Base-by-base conservation (phyloP, 257 asterid genomes). In the Vinca minor region DNA sequence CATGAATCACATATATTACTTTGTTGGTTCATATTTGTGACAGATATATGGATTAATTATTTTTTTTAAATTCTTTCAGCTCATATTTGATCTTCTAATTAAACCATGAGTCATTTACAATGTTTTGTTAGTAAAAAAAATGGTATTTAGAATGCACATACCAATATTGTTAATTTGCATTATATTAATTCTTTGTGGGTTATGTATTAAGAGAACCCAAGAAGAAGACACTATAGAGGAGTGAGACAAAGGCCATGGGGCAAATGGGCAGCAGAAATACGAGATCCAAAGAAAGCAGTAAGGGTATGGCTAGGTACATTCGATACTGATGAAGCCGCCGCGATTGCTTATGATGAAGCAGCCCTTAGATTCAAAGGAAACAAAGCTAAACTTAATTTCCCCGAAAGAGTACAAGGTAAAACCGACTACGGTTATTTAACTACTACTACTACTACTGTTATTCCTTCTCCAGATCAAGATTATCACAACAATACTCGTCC, bases 201-300 rank as follows among this genome's bases (percentile, higher is more conserved):
- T 6, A 20, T 49, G 28, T 50, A 20, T 12, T 50, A 46, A 77
- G 82, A 76, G 66, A 76, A 62, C 60, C 73, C 75, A 28, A 78
- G 80, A 70, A 81, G 76, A 71, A 82, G 91, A 61, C 87, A 85
- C 72, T 89, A 85, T 66, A 73, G 96, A 70, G 96, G 96, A 9
- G 96, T 89, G 4, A 65, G 95, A 45, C 95, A 84, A 59, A 77
- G 96, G 35, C 96, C 95, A 21, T 89, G 96, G 96, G 96, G 96
- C 0, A 89, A 89, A 63, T 89, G 95, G 95, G 96, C 96, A 0
- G 94, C 96, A 0, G 96, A 89, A 68, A 89, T 89, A 4, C 81
- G 96, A 0, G 96, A 89, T 34, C 96, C 96, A 0, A 73, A 81
- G 64, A 89, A 89, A 76, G 96, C 96, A 5, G 91, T 94, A 0